These are phyloP conservation scores for Leersia perrieri DNA, from an alignment of 176 grass and related monocot genomes.

Conservation along the genomic window DNA sequence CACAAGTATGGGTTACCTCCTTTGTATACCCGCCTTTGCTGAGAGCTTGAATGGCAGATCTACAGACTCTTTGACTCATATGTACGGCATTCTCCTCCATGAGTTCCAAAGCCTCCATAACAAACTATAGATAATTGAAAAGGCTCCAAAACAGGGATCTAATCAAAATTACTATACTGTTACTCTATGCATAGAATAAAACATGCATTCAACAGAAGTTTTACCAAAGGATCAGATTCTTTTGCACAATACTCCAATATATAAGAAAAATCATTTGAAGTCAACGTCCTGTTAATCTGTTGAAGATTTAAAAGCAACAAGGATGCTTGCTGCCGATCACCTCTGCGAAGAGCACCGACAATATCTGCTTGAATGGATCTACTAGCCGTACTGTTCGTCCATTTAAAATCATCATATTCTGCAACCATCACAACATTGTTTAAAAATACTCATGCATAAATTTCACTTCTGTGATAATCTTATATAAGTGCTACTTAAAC, in stretches of 20 bases:
- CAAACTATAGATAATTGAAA: constrained; percentile 61
- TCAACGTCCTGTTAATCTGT: constrained; percentile 39
- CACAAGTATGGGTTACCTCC: constrained; percentile 53
- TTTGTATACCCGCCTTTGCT: constrained; percentile 58
- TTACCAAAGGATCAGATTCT: constrained; percentile 80
- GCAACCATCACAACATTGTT: constrained; percentile 27
- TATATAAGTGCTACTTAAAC: not conserved
- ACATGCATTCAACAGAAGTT: constrained; percentile 17
- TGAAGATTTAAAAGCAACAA: constrained; percentile 54
- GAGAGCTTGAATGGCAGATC: constrained; percentile 58
- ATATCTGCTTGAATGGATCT: constrained; percentile 54
- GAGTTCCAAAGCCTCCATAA: constrained; percentile 63
- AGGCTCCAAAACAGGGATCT: constrained; percentile 23
- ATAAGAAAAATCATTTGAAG: constrained; percentile 61
- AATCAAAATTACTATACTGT: constrained; percentile 34
- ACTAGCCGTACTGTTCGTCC: constrained; percentile 20
- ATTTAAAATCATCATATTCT: constrained; percentile 45
- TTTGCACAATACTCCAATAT: constrained; percentile 80
- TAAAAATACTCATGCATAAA: constrained; percentile 9
- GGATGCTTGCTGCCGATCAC: constrained; percentile 67
- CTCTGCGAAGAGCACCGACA: constrained; percentile 67
- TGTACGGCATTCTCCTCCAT: constrained; percentile 59
- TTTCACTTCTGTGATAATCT: not conserved
- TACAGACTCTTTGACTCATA: constrained; percentile 45
- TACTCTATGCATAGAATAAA: constrained; percentile 27